Evolutionary conservation across 2,329 filamentous ascomycete genomes (phyloP).

Genomic region (Colletotrichum viniferum): DNA sequence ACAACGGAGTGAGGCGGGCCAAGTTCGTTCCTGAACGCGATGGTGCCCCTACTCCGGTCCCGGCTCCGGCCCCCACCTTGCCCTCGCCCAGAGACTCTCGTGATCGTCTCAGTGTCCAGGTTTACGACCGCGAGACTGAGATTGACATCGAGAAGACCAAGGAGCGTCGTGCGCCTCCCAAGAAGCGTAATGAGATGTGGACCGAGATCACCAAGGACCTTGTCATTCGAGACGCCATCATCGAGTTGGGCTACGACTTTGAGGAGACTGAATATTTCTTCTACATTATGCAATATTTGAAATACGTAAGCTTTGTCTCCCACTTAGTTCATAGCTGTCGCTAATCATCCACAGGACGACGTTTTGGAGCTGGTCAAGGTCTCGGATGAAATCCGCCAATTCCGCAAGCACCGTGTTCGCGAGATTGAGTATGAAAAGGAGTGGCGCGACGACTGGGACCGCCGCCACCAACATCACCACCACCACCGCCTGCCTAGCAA

Average conservation of each 20-base stretch:
- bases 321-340: not conserved
- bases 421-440: constrained; percentile 65
- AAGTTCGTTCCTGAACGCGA: constrained; percentile 76
- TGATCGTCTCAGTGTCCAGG: constrained; percentile 49
- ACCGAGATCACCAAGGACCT: constrained; percentile 97
- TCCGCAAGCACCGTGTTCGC: constrained; percentile 54
- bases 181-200: constrained; percentile 76
- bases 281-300: constrained; percentile 90
- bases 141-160: constrained; percentile 61
- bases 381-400: constrained; percentile 79
- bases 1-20: constrained; percentile 76
- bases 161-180: constrained; percentile 49
- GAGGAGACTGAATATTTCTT: constrained; percentile 90
- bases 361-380: constrained; percentile 83
- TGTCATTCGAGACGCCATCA: constrained; percentile 84
- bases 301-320: constrained; percentile 70
- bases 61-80: constrained; percentile 24
- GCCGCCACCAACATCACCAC: constrained; percentile 37
- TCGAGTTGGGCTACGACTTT: constrained; percentile 82
- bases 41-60: constrained; percentile 25
- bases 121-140: constrained; percentile 50
- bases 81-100: constrained; percentile 34
- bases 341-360: constrained; percentile 71
- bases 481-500: constrained; percentile 32
- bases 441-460: constrained; percentile 55